Percentiles rank a stretch among this genome's conserved stretches.
These are phyloP conservation scores for Phyllosticta citriasiana DNA, from an alignment of 2,329 filamentous ascomycete genomes.

Conservation along the genomic window DNA sequence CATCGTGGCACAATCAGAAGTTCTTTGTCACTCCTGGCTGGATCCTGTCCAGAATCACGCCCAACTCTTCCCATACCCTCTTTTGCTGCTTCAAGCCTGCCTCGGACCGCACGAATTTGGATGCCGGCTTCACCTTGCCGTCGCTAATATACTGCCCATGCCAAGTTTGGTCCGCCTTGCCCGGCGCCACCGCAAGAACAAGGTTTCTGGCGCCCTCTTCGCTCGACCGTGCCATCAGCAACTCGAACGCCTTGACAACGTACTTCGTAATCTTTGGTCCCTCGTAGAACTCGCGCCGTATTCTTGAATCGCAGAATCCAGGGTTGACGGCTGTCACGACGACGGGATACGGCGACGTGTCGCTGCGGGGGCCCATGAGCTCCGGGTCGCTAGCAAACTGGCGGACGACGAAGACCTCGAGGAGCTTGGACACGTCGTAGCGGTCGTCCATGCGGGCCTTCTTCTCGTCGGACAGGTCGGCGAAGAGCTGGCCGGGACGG, in stretches of 20 bases:
- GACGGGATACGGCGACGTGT: not conserved
- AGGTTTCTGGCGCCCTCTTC: slow-evolving; percentile 33
- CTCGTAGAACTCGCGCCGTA: slow-evolving; percentile 10
- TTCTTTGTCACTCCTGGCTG: slow-evolving; percentile 19
- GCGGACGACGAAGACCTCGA: slow-evolving; percentile 17
- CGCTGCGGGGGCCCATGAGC: not conserved
- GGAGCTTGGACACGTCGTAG: slow-evolving; percentile 19
- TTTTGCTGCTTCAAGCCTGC: slow-evolving; percentile 28
- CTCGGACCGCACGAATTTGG: slow-evolving; percentile 24
- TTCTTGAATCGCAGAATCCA: slow-evolving; percentile 12
- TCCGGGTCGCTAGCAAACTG: slow-evolving; percentile 11
- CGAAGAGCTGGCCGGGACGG: slow-evolving; percentile 13
- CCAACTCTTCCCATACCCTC: slow-evolving; percentile 32
- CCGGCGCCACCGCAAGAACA: slow-evolving; percentile 26
- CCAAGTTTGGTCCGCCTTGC: slow-evolving; percentile 17
- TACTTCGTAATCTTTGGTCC: not conserved
- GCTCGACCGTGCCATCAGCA: slow-evolving; percentile 25
- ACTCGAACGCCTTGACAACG: slow-evolving; percentile 12
- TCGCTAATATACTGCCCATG: slow-evolving; percentile 34
- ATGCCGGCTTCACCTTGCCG: slow-evolving; percentile 19
- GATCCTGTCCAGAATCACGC: slow-evolving; percentile 29
- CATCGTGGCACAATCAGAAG: not conserved
- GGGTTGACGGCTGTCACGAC: slow-evolving; percentile 13
- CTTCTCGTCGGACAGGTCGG: slow-evolving; percentile 12
- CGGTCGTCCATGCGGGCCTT: slow-evolving; percentile 13